phyloP scores from a whole-genome alignment of 805 yeast species.

The Zygotorulaspora florentina region DNA sequence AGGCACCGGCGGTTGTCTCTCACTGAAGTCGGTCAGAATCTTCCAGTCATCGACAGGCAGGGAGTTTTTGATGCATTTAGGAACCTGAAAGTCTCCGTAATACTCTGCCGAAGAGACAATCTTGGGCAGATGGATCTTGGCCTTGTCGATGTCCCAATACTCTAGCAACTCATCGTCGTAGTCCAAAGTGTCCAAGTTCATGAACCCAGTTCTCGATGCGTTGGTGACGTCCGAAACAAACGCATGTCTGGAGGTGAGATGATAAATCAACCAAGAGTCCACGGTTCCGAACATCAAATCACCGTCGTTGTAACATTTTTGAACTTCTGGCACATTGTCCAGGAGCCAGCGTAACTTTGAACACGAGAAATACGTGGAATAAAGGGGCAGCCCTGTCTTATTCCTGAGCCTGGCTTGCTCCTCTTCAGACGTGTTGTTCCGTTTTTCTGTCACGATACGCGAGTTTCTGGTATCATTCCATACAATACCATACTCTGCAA shows the following conservation, averaged over 20 bases:
- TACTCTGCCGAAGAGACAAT: slow-evolving; percentile 74
- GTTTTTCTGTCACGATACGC: slow-evolving; percentile 60
- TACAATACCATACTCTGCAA: slow-evolving; percentile 78
- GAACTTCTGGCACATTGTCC: slow-evolving; percentile 67
- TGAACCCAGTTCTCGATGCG: slow-evolving; percentile 86
- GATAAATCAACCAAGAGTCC: slow-evolving; percentile 89
- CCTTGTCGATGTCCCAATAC: slow-evolving; percentile 75
- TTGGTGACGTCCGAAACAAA: slow-evolving; percentile 86
- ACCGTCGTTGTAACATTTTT: slow-evolving; percentile 66
- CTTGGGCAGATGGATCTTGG: slow-evolving; percentile 63
- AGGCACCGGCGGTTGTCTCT: slow-evolving; percentile 57
- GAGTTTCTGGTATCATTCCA: slow-evolving; percentile 95
- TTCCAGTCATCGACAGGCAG: slow-evolving; percentile 48
- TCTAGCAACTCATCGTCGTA: slow-evolving; percentile 73
- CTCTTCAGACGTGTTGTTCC: slow-evolving; percentile 49
- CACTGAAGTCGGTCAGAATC: slow-evolving; percentile 48
- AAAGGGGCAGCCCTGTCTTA: slow-evolving; percentile 76
- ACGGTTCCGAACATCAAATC: slow-evolving; percentile 90
- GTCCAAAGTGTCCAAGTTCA: slow-evolving; percentile 70
- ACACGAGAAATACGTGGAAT: slow-evolving; percentile 85
- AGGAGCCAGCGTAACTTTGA: slow-evolving; percentile 86
- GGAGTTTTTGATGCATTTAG: slow-evolving; percentile 45
- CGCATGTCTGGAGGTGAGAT: slow-evolving; percentile 64
- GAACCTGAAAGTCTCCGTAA: slow-evolving; percentile 68
- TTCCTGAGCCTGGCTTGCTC: slow-evolving; percentile 54